Base-by-base conservation (phyloP, 1,284 basidiomycete species). In the Pseudozyma sp. region DNA sequence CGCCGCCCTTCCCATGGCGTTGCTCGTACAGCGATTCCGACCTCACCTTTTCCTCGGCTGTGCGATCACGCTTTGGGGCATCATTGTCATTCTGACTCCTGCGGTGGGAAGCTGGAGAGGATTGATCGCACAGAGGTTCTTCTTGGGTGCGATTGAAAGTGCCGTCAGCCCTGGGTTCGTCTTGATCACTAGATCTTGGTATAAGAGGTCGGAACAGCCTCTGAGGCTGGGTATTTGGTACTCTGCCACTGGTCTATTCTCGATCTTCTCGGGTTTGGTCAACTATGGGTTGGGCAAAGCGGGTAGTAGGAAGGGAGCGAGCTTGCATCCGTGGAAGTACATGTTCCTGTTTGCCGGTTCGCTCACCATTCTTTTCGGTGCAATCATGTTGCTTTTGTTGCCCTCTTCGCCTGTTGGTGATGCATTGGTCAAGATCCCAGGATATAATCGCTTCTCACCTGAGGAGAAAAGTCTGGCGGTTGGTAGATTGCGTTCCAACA, bases 111-210 rank as follows among this genome's bases (percentile, higher is more conserved):
- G 59, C 39, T 87, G 87, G 76, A 66, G 82, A 31, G 88, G 87
- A 2, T 79, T 88, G 16, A 85, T 87, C 47, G 87, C 86, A 1
- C 87, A 88, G 74, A 83, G 88, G 11, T 74, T 82, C 58, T 81
- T 81, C 54, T 57, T 81, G 13, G 80, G 80, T 16, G 68, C 73
- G 10, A 65, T 80, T 21, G 81, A 86, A 78, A 83, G 84, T 1
- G 83, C 86, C 14, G 87, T 88, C 35, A 85, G 85, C 0, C 88
- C 88, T 0, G 87, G 87, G 1, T 89, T 88, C 70, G 85, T 89
- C 4, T 80, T 86, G 43, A 79, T 89, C 54, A 88, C 87, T 10
- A 79, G 84, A 0, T 75, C 86, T 34, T 89, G 87, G 87, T 89
- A 88, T 81, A 87, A 86, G 63, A 48, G 78, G 61, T 45, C 70